phyloP scores from a whole-genome alignment of 2,329 filamentous ascomycete species.

The Exserohilum turcica region DNA sequence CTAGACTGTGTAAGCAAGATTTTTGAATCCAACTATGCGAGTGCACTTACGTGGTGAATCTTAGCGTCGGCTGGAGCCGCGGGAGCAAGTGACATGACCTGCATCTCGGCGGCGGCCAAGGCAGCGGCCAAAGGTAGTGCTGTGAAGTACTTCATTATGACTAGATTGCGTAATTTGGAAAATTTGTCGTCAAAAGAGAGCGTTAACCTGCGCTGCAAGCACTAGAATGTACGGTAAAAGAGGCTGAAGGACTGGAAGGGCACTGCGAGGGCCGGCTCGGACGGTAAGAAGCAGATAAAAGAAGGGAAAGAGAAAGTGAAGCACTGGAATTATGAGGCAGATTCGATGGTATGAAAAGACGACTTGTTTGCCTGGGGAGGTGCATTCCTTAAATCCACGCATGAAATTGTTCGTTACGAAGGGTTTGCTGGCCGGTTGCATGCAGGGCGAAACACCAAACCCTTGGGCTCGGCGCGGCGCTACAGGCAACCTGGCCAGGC shows the following conservation, averaged over 20 bases:
- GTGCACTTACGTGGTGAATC: slow-evolving; percentile 41
- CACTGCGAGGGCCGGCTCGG: slow-evolving; percentile 51
- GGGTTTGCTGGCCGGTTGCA: slow-evolving; percentile 30
- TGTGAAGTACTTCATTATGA: slow-evolving; percentile 49
- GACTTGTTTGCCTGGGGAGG: slow-evolving; percentile 19
- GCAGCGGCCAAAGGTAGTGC: slow-evolving; percentile 40
- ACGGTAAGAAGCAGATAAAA: slow-evolving; percentile 34
- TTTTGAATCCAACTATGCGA: background rate
- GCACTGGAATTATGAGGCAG: slow-evolving; percentile 43
- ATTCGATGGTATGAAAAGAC: background rate
- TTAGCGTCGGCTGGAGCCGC: slow-evolving; percentile 28
- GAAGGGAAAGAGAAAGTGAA: slow-evolving; percentile 42
- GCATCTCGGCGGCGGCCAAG: slow-evolving; percentile 43
- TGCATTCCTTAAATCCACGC: slow-evolving; percentile 46
- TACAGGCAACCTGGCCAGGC: slow-evolving; percentile 32
- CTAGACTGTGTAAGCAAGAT: slow-evolving; percentile 34
- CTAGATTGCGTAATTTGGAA: slow-evolving; percentile 36
- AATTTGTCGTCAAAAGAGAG: slow-evolving; percentile 32
- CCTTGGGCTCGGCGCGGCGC: slow-evolving; percentile 39
- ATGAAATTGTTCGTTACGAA: slow-evolving; percentile 45
- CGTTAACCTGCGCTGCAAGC: slow-evolving; percentile 47
- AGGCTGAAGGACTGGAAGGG: slow-evolving; percentile 41
- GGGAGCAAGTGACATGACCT: slow-evolving; percentile 39
- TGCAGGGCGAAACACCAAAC: slow-evolving; percentile 47
- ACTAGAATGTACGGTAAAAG: slow-evolving; percentile 34